Conservation (phyloP, 2,329 filamentous ascomycete genomes). For the Bimuria novae-zelandiae region DNA sequence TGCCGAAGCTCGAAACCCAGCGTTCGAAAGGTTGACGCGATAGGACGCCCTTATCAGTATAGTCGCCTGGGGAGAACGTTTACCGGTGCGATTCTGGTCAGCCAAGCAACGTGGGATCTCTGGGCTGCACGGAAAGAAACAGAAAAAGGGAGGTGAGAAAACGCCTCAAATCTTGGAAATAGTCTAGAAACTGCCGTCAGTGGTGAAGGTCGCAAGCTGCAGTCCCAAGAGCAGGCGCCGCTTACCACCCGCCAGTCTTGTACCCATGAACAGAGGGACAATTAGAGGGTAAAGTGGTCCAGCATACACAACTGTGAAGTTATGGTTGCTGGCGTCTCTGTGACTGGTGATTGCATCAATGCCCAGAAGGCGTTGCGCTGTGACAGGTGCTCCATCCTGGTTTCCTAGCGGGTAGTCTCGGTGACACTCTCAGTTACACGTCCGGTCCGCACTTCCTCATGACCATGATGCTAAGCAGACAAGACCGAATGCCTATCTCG, state of each 20-base stretch:
- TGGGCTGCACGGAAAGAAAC: constrained; percentile 32
- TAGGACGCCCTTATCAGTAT: constrained; percentile 34
- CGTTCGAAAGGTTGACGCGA: constrained; percentile 9
- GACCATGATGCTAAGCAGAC: background rate
- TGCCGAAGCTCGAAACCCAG: constrained; percentile 9
- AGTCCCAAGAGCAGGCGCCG: background rate
- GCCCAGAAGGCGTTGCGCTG: constrained; percentile 9
- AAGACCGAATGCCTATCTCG: background rate
- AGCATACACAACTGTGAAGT: background rate
- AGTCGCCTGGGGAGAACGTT: constrained; percentile 35
- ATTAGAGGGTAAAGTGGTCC: background rate
- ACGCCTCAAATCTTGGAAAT: constrained; percentile 20
- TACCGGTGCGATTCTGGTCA: constrained; percentile 27
- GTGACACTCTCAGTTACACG: background rate
- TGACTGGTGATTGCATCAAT: background rate
- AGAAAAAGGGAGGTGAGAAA: constrained; percentile 28
- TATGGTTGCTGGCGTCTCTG: background rate
- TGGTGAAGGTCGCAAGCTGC: background rate
- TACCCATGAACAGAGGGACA: background rate
- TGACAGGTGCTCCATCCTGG: constrained; percentile 17
- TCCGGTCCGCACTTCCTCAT: background rate
- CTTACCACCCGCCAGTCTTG: background rate
- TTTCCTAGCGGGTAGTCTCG: constrained; percentile 1
- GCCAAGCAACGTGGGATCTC: constrained; percentile 38
- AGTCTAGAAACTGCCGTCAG: constrained; percentile 18